Percentiles rank a stretch among this genome's conserved stretches.
phyloP scores from a whole-genome alignment of 352 stramenopile species.

The Thalassiosira sp. region DNA sequence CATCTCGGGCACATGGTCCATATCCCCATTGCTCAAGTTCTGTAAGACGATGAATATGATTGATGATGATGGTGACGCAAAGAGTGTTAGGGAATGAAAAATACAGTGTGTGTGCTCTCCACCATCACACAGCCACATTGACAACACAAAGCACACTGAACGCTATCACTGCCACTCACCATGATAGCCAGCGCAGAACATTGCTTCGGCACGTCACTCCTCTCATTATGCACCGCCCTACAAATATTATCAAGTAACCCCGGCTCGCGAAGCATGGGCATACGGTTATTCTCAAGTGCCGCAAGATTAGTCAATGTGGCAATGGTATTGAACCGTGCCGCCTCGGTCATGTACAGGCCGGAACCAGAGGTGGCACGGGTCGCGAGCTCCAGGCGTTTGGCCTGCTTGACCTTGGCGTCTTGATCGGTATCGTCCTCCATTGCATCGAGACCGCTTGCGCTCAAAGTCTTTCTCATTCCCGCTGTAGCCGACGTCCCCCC shows the following conservation, averaged over 20 bases:
- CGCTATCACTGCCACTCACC: too few relatives aligned
- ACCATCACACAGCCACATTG: neutral
- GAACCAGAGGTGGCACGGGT: slow-evolving; percentile 45
- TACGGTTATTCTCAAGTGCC: slow-evolving; percentile 55
- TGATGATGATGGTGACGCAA: too few relatives aligned
- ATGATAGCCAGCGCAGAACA: slow-evolving; percentile 63
- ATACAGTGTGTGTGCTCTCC: too few relatives aligned
- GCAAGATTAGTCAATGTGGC: slow-evolving; percentile 62
- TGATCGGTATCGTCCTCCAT: slow-evolving; percentile 1
- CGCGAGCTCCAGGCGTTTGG: slow-evolving; percentile 35
- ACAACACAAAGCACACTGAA: neutral
- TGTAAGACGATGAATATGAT: neutral
- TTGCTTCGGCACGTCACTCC: slow-evolving; percentile 61
- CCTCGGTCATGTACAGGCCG: slow-evolving; percentile 64
- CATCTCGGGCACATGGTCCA: slow-evolving; percentile 64
- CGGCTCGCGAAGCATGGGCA: slow-evolving; percentile 51
- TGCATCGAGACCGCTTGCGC: neutral
- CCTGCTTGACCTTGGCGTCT: slow-evolving; percentile 12
- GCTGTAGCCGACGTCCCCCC: slow-evolving; percentile 5
- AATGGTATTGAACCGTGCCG: slow-evolving; percentile 63
- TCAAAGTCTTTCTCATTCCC: neutral
- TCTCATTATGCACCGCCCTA: slow-evolving; percentile 55
- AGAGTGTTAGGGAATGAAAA: neutral
- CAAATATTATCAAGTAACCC: slow-evolving; percentile 66
- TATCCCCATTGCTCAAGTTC: slow-evolving; percentile 63